A percentile compares a stretch with the other conserved stretches of the same genome.
Conservation (phyloP, 2,329 filamentous ascomycete genomes). For the Sporothrix variecibatus region DNA sequence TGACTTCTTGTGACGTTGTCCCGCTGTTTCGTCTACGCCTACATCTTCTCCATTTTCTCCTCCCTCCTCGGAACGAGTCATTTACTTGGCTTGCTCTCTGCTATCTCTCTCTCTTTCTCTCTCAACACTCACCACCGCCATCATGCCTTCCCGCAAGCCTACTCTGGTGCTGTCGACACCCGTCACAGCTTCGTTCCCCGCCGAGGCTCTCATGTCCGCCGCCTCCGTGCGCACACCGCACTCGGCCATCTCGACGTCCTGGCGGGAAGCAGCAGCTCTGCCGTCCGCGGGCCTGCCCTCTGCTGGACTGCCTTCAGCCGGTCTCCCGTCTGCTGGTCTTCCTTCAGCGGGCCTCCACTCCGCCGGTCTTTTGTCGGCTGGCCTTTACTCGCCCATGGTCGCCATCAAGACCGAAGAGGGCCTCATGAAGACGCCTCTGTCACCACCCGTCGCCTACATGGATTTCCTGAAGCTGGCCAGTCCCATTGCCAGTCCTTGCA, state of each 20-base stretch:
- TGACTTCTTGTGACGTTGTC: slow-evolving; percentile 35
- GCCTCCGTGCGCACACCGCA: slow-evolving; percentile 68
- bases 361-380: slow-evolving; percentile 40
- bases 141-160: slow-evolving; percentile 57
- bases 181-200: slow-evolving; percentile 61
- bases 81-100: slow-evolving; percentile 45
- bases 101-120: slow-evolving; percentile 21
- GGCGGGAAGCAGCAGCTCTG: slow-evolving; percentile 41
- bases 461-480: slow-evolving; percentile 80
- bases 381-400: slow-evolving; percentile 46
- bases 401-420: slow-evolving; percentile 69
- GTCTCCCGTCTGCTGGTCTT: slow-evolving; percentile 44
- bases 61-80: slow-evolving; percentile 39
- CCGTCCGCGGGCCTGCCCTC: slow-evolving; percentile 42
- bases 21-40: slow-evolving; percentile 35
- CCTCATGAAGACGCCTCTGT: slow-evolving; percentile 78
- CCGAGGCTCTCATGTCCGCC: slow-evolving; percentile 37
- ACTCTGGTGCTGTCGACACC: slow-evolving; percentile 62
- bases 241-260: slow-evolving; percentile 59
- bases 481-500: slow-evolving; percentile 28
- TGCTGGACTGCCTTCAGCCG: slow-evolving; percentile 44
- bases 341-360: slow-evolving; percentile 45
- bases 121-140: neutral
- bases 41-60: slow-evolving; percentile 43
- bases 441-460: slow-evolving; percentile 83